A percentile compares a stretch with the other conserved stretches of the same genome.
Conservation (phyloP, 148 eudicot genomes). For the Heliamphora exappendiculata region DNA sequence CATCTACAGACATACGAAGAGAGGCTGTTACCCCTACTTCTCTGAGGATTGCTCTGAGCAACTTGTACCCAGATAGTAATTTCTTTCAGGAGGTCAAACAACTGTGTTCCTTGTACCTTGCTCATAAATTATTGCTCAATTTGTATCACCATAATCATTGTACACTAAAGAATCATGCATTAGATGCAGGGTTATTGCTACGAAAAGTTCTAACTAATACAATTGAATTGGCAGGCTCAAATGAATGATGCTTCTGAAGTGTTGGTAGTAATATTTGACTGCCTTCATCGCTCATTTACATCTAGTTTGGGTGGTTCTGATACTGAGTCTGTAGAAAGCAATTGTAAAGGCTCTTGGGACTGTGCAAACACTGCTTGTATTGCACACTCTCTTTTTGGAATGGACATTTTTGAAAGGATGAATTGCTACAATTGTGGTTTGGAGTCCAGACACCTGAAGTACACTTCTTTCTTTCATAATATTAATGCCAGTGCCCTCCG, state of each 20-base stretch:
- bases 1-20: constrained; percentile 40
- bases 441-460: constrained; percentile 85
- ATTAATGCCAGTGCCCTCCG: constrained; percentile 95
- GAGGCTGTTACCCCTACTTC: constrained; percentile 80
- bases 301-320: constrained; percentile 37
- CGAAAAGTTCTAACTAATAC: not conserved
- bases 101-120: not conserved
- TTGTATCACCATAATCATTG: not conserved
- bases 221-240: constrained; percentile 51
- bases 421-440: constrained; percentile 67
- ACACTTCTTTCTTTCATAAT: constrained; percentile 84
- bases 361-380: constrained; percentile 67
- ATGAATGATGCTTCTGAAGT: constrained; percentile 99
- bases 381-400: constrained; percentile 80
- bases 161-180: not conserved
- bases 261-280: constrained; percentile 69
- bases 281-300: constrained; percentile 75
- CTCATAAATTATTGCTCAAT: not conserved
- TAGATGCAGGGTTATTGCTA: not conserved
- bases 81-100: constrained; percentile 80
- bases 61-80: constrained; percentile 72
- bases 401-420: constrained; percentile 82
- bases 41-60: constrained; percentile 88
- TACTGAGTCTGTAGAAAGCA: constrained; percentile 51
- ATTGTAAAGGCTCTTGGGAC: constrained; percentile 62